phyloP scores from a whole-genome alignment of 805 yeast species.

The Candida suzukii region DNA sequence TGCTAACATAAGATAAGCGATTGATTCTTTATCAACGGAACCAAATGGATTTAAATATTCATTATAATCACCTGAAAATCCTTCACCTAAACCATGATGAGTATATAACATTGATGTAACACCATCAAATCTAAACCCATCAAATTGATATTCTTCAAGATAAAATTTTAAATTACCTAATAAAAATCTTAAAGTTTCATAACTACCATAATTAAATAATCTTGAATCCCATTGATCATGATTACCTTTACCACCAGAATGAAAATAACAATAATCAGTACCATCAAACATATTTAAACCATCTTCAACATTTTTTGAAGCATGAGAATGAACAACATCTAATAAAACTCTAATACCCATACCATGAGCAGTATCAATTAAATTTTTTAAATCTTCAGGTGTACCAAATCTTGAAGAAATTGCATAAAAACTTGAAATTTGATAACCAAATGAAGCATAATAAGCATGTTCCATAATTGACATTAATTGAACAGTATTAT shows the following conservation, averaged over 20 bases:
- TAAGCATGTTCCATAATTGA: constrained; percentile 99
- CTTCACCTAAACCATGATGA: constrained; percentile 88
- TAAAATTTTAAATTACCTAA: constrained; percentile 79
- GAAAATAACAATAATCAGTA: constrained; percentile 91
- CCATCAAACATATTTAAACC: constrained; percentile 94
- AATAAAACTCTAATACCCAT: constrained; percentile 79
- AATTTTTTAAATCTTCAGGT: constrained; percentile 88
- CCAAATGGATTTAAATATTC: constrained; percentile 77
- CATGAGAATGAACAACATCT: constrained; percentile 95
- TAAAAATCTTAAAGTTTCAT: constrained; percentile 84
- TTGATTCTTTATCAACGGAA: constrained; percentile 80
- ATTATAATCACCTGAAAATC: constrained; percentile 86
- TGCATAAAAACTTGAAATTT: constrained; percentile 89
- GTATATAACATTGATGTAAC: constrained; percentile 88
- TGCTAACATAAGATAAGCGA: constrained; percentile 85
- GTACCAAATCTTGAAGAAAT: constrained; percentile 86
- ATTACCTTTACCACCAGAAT: constrained; percentile 74
- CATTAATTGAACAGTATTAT: constrained; percentile 92
- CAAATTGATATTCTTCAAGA: constrained; percentile 78
- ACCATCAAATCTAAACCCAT: constrained; percentile 96
- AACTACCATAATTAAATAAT: constrained; percentile 82
- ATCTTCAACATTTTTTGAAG: constrained; percentile 89
- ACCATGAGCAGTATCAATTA: constrained; percentile 87
- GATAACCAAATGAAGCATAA: constrained; percentile 97
- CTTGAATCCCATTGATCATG: constrained; percentile 97